Base-by-base conservation (phyloP, 352 stramenopile genomes). In the Pythium insidiosum region DNA sequence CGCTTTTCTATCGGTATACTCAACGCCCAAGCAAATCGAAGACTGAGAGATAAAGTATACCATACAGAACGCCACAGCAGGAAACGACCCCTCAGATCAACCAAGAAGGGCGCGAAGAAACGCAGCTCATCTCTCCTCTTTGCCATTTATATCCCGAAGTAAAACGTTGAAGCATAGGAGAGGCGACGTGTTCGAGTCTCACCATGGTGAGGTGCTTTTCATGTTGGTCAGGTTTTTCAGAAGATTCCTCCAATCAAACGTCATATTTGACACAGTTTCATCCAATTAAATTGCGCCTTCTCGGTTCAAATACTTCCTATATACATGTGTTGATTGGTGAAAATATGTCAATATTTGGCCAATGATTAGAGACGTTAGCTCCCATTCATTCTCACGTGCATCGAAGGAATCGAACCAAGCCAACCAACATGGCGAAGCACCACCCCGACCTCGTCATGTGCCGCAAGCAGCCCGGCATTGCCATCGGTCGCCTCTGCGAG, bases 361-460 rank as follows among this genome's bases (percentile, higher is more conserved):
- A 43, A 36, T 51, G 12, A 16, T n/a, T n/a, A 4, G 25, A 23
- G 7, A 37, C 0, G 2, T 5, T 4, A 21, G 20, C 3, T 12
- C 4, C 22, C 55, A 55, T 45, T 37, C 54, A 61, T 61, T 51
- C 24, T 35, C n/a, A n/a, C n/a, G n/a, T n/a, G n/a, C n/a, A n/a
- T n/a, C n/a, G n/a, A n/a, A n/a, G n/a, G n/a, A n/a, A n/a, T n/a
- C n/a, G n/a, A n/a, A n/a, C n/a, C n/a, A n/a, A n/a, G n/a, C n/a
- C n/a, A n/a, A 36, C 15, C 21, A 25, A 48, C 6, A 99, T 99
- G 96, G 97, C 97, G 39, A 99, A 99, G 76, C 97, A 99, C 77
- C 97, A 99, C 78, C 95, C 96, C 22, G 97, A 99, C 72, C 79
- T 99, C 36, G 91, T 99, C 44, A 99, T 99, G 94, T 99, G 97